Percentiles rank a stretch among this genome's conserved stretches.
Evolutionary conservation across 805 yeast genomes (phyloP).

Genomic region (Sugiyamaella smithiae): DNA sequence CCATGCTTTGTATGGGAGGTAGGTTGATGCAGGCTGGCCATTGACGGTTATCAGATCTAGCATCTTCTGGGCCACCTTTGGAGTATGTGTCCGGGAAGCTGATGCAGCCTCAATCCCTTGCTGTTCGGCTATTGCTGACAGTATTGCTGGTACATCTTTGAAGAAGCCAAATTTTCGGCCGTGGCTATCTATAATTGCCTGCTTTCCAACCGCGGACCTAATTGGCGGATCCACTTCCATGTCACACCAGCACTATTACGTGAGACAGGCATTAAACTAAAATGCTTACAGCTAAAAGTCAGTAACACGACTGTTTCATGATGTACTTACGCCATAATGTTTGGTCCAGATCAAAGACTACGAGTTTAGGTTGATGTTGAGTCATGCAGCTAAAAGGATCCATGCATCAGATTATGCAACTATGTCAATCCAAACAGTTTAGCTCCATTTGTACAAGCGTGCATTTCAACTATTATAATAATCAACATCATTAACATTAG

Average conservation of each 20-base stretch:
- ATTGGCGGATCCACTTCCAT: constrained; percentile 64
- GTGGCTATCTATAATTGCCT: constrained; percentile 47
- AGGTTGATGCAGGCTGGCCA: constrained; percentile 48
- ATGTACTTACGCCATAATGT: constrained; percentile 65
- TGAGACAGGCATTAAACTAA: too few relatives aligned
- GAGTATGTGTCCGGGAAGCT: constrained; percentile 79
- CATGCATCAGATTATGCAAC: too few relatives aligned
- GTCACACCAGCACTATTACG: constrained; percentile 69
- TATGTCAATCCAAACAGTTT: too few relatives aligned
- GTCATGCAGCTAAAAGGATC: constrained; percentile 2
- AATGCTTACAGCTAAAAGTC: constrained; percentile 13
- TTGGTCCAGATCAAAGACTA: constrained; percentile 73
- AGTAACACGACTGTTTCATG: too few relatives aligned
- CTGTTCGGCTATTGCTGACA: constrained; percentile 49
- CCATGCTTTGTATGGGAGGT: constrained; percentile 44
- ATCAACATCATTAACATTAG: too few relatives aligned
- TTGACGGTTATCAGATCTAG: constrained; percentile 52
- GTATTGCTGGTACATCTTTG: constrained; percentile 63
- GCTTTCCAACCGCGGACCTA: constrained; percentile 34
- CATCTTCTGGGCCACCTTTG: constrained; percentile 67
- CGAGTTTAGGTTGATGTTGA: constrained; percentile 49
- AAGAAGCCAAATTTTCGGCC: constrained; percentile 60
- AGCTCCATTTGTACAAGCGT: too few relatives aligned
- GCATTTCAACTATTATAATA: too few relatives aligned
- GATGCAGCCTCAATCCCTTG: constrained; percentile 48